Evolutionary conservation across 768 basidiomycete genomes (phyloP), one percentile per base, ranked within the genome.

Genomic region (Pholiota molesta): DNA sequence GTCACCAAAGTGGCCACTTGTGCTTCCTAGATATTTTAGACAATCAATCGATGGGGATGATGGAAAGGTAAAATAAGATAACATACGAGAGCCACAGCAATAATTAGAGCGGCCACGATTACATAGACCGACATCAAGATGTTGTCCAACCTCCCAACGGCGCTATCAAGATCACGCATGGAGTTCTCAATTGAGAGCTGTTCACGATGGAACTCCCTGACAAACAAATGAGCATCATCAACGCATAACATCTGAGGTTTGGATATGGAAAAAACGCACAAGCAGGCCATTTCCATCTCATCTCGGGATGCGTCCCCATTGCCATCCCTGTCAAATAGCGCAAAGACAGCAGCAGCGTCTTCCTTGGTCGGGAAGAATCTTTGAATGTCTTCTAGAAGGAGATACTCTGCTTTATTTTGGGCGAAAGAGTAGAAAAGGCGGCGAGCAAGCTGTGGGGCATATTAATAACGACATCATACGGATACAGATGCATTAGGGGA

Each of bases 111-210:
- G 4, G 85, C 86, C 44, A 92, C 79, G 57, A 95, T 76, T 39
- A 87, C 80, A 71, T 90, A 95, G 23, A 95, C 71, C 55, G 83
- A 84, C 88, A 96, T 92, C 65, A 95, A 79, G 66, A 96, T 95
- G 66, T 91, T 89, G 74, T 95, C 93, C 68, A 96, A 76, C 28
- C 91, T 82, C 17, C 92, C 88, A 14, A 96, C 94, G 5, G 95
- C 95, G 55, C 90, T 92, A 73, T 96, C 95, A 53, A 96, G 78
- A 74, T 96, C 93, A 47, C 87, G 82, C 94, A 97, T 93, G 5
- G 89, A 91, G 70, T 90, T 88, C 62, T 92, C 89, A 47, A 97
- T 85, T 19, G 90, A 89, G 40, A 94, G 75, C 61, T 94, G 87
- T 70, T 97, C 95, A 31, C 93, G 84, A 71, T 96, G 94, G 60